Conservation (phyloP, 2,329 filamentous ascomycete genomes). For the Zymoseptoria ardabiliae region DNA sequence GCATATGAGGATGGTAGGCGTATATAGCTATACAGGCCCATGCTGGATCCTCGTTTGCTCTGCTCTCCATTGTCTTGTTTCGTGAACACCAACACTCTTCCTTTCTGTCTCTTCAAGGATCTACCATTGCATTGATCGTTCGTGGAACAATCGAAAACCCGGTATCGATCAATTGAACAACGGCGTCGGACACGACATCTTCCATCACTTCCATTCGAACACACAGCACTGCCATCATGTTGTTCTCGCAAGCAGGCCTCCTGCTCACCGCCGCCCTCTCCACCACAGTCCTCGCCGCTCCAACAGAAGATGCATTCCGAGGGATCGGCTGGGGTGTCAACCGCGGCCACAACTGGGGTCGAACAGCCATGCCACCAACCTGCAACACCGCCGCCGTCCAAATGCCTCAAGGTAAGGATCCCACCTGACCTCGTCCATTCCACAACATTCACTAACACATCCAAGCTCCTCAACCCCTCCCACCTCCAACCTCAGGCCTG, state of each 20-base stretch:
- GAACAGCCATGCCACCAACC: background rate
- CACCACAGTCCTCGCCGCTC: conserved; percentile 15
- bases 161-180: conserved; percentile 3
- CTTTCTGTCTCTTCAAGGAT: background rate
- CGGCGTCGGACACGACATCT: background rate
- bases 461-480: conserved; percentile 44
- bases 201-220: background rate
- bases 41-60: background rate
- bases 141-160: background rate
- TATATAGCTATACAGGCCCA: background rate
- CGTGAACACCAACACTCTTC: background rate
- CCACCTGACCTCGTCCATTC: background rate
- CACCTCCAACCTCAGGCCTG: conserved; percentile 53
- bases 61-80: background rate
- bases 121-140: background rate
- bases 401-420: conserved; percentile 17
- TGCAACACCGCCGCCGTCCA: conserved; percentile 12
- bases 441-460: background rate
- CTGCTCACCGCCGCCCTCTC: conserved; percentile 13
- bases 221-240: conserved; percentile 13
- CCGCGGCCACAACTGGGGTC: conserved; percentile 10
- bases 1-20: background rate
- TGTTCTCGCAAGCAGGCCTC: conserved; percentile 18
- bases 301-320: conserved; percentile 10
- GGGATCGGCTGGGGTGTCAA: conserved; percentile 9